Base-by-base conservation (phyloP, 169 alveolate genomes). In the Fabrea salina region DNA sequence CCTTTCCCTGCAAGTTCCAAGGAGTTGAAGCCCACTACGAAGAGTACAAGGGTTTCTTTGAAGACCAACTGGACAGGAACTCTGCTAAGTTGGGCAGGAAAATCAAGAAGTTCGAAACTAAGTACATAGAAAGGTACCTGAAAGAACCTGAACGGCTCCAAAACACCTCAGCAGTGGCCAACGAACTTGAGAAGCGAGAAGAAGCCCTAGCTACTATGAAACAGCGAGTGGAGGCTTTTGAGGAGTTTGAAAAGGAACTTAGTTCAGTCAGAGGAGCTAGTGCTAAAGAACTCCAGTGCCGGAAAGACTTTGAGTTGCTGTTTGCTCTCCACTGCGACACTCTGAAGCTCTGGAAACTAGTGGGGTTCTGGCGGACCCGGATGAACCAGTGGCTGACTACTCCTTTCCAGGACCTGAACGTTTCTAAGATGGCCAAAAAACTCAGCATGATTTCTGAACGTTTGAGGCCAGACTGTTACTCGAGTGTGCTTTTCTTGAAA, bases 151-250 rank as follows among this genome's bases (percentile, higher is more conserved):
- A 86, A 13, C 47, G 92, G 68, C 35, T 86, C 0, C 85, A 70
- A 22, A 87, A 86, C n/a, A 72, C 89, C 33, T 80, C 58, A 44
- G 84, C 79, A n/a, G 83, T 89, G 27, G 44, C 83, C 25, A 88
- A 86, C 66, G 92, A 86, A 58, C 61, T 86, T 16, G 85, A 82
- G 35, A 86, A 86, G 39, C 43, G 92, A 76, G 50, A 33, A 74
- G 87, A 86, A 76, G 92, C 92, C 44, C 72, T 86, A 3, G 78
- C 75, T 39, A 87, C 85, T 41, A 79, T 86, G 37, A 77, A 84
- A 49, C 85, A 88, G 3, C 82, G 80, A 57, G 92, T 86, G 19
- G 85, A 82, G 8, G 82, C 83, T 44, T 86, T 82, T 56, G 81
- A 70, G 49, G 92, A 86, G 41, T 82, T 82, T 58, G 32, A 82